Evolutionary conservation across 1,284 basidiomycete genomes (phyloP), one percentile per base, ranked within the genome.

Genomic region (Microbotryum intermedium): DNA sequence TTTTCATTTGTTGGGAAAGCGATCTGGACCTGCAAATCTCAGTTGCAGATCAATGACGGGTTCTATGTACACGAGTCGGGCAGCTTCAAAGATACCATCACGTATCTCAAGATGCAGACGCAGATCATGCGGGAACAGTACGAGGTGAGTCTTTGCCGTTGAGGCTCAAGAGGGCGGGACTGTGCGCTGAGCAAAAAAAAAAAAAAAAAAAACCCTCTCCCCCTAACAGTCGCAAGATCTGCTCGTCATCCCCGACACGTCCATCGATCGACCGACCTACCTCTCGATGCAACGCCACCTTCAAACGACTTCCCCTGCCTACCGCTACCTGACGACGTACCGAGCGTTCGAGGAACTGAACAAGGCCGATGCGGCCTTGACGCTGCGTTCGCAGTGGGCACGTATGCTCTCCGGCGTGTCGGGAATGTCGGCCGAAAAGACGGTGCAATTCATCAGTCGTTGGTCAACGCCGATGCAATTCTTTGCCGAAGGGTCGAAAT

Each of bases 21-120:
- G 60, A 75, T 76, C 47, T 72, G 72, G 62, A 76, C 75, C 3
- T 72, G 72, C 34, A 72, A 76, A 50, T 79, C 79, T 18, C 79
- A 80, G 61, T 76, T 80, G 6, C 80, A 81, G 64, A 74, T 82
- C 39, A 75, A 80, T 52, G 80, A 81, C 65, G 76, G 77, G 25
- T 82, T 82, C 71, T 79, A 76, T 62, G 74, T 83, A 11, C 79
- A 82, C 61, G 76, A 79, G 50, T 81, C 80, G 0, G 72, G 75
- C 45, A 76, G 75, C 53, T 61, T 79, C 10, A 69, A 70, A n/a
- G 80, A 79, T 30, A 79, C 79, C 6, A 76, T 80, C 63, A 76
- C 78, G 54, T 81, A 77, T 60, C 73, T 82, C 21, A 73, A 73
- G 3, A 74, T 72, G 18, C 75, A 80, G 72, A 79, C 79, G 20